A percentile compares a stretch with the other conserved stretches of the same genome.
Conservation (phyloP, 768 basidiomycete genomes). For the Mrakia frigida region DNA sequence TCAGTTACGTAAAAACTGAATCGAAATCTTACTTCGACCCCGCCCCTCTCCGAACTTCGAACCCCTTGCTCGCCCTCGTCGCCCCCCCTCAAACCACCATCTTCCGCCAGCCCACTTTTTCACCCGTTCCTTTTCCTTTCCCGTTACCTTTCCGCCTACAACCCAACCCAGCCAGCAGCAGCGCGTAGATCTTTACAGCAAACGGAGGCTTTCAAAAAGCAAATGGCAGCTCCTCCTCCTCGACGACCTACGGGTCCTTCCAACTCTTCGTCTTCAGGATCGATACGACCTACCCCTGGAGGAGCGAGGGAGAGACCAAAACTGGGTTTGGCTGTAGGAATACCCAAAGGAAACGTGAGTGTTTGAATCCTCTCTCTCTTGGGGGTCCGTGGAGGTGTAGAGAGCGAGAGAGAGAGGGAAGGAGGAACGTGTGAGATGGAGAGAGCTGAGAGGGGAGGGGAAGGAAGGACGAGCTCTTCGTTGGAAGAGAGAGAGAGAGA, state of each 20-base stretch:
- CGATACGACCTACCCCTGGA: neutral
- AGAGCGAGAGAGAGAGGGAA: neutral
- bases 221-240: slow-evolving; percentile 12
- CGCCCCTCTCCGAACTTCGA: too few relatives aligned
- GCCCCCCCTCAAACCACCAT: too few relatives aligned
- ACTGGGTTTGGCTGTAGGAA: slow-evolving; percentile 36
- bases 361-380: slow-evolving; percentile 14
- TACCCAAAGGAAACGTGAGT: slow-evolving; percentile 45
- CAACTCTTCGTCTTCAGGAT: neutral
- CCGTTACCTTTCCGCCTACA: too few relatives aligned
- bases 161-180: too few relatives aligned
- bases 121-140: too few relatives aligned
- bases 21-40: too few relatives aligned
- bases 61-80: too few relatives aligned
- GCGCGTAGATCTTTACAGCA: too few relatives aligned
- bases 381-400: neutral
- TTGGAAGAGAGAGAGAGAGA: too few relatives aligned
- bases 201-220: too few relatives aligned
- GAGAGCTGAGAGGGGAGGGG: neutral
- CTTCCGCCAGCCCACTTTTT: too few relatives aligned
- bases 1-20: too few relatives aligned
- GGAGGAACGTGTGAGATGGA: neutral
- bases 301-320: slow-evolving; percentile 22
- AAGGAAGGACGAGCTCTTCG: neutral
- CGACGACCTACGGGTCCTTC: neutral